Percentiles rank a stretch among this genome's conserved stretches.
Conservation (phyloP, 768 basidiomycete species). For the Phanerodontia chrysosporium region DNA sequence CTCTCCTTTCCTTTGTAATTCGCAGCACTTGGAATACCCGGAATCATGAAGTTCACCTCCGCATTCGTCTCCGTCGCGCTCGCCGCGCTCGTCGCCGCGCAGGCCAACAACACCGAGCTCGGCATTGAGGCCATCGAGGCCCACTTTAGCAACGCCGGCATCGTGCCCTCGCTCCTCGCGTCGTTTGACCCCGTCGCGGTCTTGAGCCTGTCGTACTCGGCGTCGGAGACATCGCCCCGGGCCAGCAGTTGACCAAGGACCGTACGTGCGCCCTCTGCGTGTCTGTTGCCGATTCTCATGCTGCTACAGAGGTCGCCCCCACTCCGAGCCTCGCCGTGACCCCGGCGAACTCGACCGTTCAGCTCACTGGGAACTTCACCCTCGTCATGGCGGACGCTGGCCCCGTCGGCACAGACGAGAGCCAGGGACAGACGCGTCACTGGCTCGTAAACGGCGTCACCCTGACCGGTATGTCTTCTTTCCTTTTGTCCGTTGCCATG, state of each 20-base stretch:
- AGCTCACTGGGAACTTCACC: conserved; percentile 52
- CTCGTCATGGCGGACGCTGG: conserved; percentile 76
- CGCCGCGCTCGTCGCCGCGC: conserved; percentile 41
- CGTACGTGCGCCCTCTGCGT: conserved; percentile 38
- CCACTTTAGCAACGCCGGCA: conserved; percentile 54
- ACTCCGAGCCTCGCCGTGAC: conserved; percentile 51
- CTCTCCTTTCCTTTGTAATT: neutral
- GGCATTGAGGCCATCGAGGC: conserved; percentile 61
- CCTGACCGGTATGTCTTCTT: conserved; percentile 34
- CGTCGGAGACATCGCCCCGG: conserved; percentile 47
- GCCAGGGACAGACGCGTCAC: conserved; percentile 64
- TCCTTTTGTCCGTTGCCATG: neutral
- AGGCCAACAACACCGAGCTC: conserved; percentile 37
- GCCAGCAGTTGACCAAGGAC: conserved; percentile 52
- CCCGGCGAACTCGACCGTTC: conserved; percentile 43
- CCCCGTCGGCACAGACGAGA: conserved; percentile 46
- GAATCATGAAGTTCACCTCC: conserved; percentile 6
- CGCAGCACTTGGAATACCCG: neutral
- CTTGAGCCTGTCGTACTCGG: conserved; percentile 49
- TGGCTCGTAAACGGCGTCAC: conserved; percentile 74
- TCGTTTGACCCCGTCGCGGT: conserved; percentile 60
- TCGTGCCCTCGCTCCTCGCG: conserved; percentile 60
- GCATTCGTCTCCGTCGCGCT: conserved; percentile 27
- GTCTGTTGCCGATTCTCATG: neutral
- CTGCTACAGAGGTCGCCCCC: conserved; percentile 46